These are phyloP conservation scores for Boletus fagicola DNA, from an alignment of 768 basidiomycete species.

Conservation along the genomic window DNA sequence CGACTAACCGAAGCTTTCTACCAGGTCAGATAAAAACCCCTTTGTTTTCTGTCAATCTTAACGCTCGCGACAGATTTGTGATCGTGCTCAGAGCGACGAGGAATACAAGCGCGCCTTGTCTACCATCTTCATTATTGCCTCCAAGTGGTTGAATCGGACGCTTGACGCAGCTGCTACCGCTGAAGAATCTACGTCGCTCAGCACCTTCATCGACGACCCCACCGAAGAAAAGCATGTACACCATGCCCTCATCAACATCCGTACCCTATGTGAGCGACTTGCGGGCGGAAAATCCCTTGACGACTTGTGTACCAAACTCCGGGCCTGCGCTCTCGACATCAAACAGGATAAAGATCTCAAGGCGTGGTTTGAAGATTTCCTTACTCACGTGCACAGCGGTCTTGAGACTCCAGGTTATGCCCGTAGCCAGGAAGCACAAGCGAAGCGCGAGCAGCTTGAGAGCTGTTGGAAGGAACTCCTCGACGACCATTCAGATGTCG, in stretches of 20 bases:
- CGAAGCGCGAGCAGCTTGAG: conserved; percentile 44
- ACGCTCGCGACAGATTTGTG: conserved; percentile 47
- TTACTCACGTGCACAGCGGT: conserved; percentile 43
- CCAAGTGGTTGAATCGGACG: conserved; percentile 54
- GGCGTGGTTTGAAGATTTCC: conserved; percentile 54
- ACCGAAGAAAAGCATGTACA: conserved; percentile 61
- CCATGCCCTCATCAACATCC: conserved; percentile 44
- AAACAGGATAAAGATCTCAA: conserved; percentile 53
- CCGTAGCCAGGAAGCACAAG: conserved; percentile 44
- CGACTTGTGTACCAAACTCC: conserved; percentile 42
- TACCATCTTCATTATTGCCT: conserved; percentile 54
- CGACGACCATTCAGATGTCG: conserved; percentile 42
- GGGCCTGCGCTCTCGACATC: conserved; percentile 46
- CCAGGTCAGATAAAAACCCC: conserved; percentile 37
- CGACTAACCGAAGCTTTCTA: conserved; percentile 52
- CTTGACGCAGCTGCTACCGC: conserved; percentile 49
- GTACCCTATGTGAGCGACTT: conserved; percentile 50
- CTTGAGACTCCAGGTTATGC: conserved; percentile 53
- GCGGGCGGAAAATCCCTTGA: conserved; percentile 49
- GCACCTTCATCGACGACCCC: conserved; percentile 58
- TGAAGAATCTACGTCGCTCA: conserved; percentile 45
- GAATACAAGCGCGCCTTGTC: conserved; percentile 56
- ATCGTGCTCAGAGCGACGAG: conserved; percentile 60
- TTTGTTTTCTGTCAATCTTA: not conserved
- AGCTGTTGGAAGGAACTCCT: conserved; percentile 50